A percentile compares a stretch with the other conserved stretches of the same genome.
Evolutionary conservation across 306 rosid species (phyloP).

Genomic region (Biancaea sappan): DNA sequence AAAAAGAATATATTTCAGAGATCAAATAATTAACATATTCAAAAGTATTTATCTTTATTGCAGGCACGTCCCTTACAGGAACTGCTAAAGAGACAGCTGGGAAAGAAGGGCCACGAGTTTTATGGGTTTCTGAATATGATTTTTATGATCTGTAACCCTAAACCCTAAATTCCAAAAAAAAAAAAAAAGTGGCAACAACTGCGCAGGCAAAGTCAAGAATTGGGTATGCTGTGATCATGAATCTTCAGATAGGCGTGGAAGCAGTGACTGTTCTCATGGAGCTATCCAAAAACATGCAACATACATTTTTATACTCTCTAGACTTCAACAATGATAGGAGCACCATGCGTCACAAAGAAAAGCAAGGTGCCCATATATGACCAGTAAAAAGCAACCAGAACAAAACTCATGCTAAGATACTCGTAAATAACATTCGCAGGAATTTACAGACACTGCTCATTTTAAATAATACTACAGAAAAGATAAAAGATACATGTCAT

Average conservation of each 20-base stretch:
- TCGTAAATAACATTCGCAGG: constrained; percentile 16
- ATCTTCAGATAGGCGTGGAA: too few species aligned
- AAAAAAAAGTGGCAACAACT: too few species aligned
- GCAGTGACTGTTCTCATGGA: not conserved
- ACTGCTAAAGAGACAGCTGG: not conserved
- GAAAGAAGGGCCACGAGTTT: not conserved
- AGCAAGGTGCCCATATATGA: not conserved
- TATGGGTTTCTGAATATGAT: not conserved
- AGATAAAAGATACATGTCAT: constrained; percentile 26
- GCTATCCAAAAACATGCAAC: too few species aligned
- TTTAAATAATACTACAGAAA: constrained; percentile 31
- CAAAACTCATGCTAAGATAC: constrained; percentile 6
- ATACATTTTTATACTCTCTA: too few species aligned
- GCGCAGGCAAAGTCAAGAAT: not conserved
- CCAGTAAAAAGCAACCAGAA: not conserved
- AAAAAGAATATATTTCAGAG: too few species aligned
- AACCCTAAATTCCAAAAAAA: too few species aligned
- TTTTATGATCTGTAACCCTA: not conserved
- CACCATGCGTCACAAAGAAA: not conserved
- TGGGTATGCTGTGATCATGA: too few species aligned
- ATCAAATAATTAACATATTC: too few species aligned
- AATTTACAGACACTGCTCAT: constrained; percentile 4
- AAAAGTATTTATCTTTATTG: not conserved
- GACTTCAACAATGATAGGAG: too few species aligned
- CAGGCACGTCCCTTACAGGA: not conserved